These are phyloP conservation scores for Candida jianshihensis DNA, from an alignment of 805 yeast species.

Conservation along the genomic window DNA sequence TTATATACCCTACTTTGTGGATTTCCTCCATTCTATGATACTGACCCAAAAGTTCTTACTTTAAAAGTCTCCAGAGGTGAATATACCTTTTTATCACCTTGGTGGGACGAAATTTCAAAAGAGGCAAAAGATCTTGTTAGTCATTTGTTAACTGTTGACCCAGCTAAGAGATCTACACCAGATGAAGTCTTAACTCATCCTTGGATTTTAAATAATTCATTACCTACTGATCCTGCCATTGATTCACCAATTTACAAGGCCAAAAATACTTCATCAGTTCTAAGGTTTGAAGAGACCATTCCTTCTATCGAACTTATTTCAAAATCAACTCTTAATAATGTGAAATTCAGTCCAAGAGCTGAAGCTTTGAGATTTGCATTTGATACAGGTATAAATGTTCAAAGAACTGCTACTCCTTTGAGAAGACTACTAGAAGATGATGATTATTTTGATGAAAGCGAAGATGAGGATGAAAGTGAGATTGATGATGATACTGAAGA, in stretches of 20 bases:
- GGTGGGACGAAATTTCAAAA: constrained; percentile 84
- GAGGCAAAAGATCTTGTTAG: constrained; percentile 86
- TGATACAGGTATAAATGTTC: constrained; percentile 81
- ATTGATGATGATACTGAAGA: constrained; percentile 5
- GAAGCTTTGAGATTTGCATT: constrained; percentile 80
- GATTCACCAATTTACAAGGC: constrained; percentile 28
- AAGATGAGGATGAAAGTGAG: constrained; percentile 11
- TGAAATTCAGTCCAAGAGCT: constrained; percentile 59
- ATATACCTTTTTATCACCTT: constrained; percentile 65
- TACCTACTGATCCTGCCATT: constrained; percentile 40
- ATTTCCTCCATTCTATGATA: constrained; percentile 92
- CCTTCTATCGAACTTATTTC: constrained; percentile 8
- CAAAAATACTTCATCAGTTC: constrained; percentile 10
- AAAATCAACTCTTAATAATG: background rate
- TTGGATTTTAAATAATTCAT: constrained; percentile 46
- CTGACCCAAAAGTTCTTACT: constrained; percentile 65
- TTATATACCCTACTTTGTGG: constrained; percentile 91
- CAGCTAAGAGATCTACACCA: constrained; percentile 69
- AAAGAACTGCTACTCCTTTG: constrained; percentile 37
- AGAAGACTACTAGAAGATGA: constrained; percentile 19
- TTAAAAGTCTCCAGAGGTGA: constrained; percentile 66
- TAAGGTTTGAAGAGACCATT: constrained; percentile 23
- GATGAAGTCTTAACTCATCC: constrained; percentile 80
- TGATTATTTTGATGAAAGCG: constrained; percentile 21
- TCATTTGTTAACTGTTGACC: constrained; percentile 76